phyloP scores from a whole-genome alignment of 768 basidiomycete species.

The Mycena epipterygia region DNA sequence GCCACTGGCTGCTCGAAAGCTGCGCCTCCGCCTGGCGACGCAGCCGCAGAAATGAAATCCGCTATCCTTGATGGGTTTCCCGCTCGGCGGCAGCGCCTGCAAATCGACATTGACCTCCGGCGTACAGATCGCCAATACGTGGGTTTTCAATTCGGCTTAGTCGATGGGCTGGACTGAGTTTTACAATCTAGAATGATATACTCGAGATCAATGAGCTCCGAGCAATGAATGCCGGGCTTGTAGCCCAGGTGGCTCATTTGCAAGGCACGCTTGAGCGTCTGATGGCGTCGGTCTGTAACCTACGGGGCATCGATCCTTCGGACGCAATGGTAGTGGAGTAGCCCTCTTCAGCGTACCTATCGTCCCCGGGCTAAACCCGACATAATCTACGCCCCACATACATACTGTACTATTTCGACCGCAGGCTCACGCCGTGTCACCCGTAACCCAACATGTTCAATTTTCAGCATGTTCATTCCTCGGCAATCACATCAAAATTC shows the following conservation, averaged over 20 bases:
- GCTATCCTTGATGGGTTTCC: conserved; percentile 12
- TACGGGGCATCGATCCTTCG: no score
- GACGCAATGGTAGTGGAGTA: no score
- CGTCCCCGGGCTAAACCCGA: no score
- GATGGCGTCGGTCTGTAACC: no score
- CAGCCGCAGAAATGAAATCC: background rate
- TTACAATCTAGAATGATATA: background rate
- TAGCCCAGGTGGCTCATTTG: background rate
- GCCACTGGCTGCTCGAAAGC: background rate
- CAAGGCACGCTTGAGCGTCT: background rate
- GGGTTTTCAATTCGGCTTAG: background rate
- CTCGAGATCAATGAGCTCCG: conserved; percentile 1
- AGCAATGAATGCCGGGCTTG: background rate
- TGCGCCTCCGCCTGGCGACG: background rate
- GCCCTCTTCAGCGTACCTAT: no score
- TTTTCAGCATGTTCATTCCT: no score
- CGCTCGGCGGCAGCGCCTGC: background rate
- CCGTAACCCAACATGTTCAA: no score
- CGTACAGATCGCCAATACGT: background rate
- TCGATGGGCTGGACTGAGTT: conserved; percentile 2
- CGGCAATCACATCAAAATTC: no score
- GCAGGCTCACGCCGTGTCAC: no score
- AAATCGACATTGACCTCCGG: background rate
- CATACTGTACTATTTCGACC: no score
- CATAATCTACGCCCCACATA: no score